phyloP scores from a whole-genome alignment of 768 basidiomycete species.

The Agaricus bisporus region DNA sequence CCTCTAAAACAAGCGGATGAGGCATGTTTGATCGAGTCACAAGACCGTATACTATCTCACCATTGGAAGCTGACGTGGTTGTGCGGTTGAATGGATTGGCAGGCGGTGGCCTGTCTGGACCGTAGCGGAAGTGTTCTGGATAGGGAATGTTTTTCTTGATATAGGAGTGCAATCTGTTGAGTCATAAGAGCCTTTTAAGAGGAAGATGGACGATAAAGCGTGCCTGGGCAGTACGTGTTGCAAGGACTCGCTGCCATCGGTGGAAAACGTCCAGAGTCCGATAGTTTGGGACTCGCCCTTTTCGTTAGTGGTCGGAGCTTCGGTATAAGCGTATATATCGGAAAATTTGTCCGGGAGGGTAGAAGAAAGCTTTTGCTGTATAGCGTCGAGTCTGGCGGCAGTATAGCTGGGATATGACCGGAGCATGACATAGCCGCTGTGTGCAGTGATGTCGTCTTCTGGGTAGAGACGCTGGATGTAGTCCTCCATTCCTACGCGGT shows the following conservation, averaged over 20 bases:
- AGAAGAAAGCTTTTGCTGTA: slow-evolving; percentile 18
- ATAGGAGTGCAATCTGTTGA: slow-evolving; percentile 53
- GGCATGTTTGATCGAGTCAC: too few relatives aligned
- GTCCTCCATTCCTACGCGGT: slow-evolving; percentile 75
- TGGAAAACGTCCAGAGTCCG: slow-evolving; percentile 72
- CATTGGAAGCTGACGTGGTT: background rate
- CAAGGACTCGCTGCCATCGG: slow-evolving; percentile 65
- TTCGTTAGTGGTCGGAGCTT: slow-evolving; percentile 35
- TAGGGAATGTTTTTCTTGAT: slow-evolving; percentile 63
- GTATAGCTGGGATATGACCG: slow-evolving; percentile 71
- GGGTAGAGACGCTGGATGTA: slow-evolving; percentile 71
- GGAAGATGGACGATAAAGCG: slow-evolving; percentile 13
- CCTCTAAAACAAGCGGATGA: background rate
- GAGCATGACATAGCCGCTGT: slow-evolving; percentile 66
- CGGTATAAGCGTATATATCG: slow-evolving; percentile 34
- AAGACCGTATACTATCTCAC: background rate
- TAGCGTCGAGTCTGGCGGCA: slow-evolving; percentile 33
- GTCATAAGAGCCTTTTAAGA: background rate
- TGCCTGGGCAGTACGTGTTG: slow-evolving; percentile 67
- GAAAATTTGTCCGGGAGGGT: slow-evolving; percentile 39
- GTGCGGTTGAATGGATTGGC: slow-evolving; percentile 31
- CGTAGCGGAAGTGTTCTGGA: slow-evolving; percentile 67
- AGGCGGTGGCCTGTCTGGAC: slow-evolving; percentile 60
- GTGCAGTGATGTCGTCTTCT: slow-evolving; percentile 64
- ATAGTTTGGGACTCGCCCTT: slow-evolving; percentile 56